Percentiles rank a stretch among this genome's conserved stretches.
Evolutionary conservation across 371 early-diverging fungal species (phyloP).

Genomic region (Sporodiniella umbellata): DNA sequence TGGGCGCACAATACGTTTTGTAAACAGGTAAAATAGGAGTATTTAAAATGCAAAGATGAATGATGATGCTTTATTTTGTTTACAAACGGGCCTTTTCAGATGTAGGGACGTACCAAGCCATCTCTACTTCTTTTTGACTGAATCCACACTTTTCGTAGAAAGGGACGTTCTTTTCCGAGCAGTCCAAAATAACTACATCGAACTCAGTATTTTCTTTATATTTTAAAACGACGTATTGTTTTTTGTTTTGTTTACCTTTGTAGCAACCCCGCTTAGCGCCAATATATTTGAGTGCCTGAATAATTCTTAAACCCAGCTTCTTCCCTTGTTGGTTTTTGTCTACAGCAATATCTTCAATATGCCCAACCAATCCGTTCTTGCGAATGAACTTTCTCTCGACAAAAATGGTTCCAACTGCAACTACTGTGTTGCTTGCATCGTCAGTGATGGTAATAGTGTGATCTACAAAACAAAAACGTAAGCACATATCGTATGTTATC

Average conservation of each 20-base stretch:
- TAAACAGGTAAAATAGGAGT: slow-evolving; percentile 19
- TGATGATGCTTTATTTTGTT: slow-evolving; percentile 4
- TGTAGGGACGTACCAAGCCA: slow-evolving; percentile 52
- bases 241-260: slow-evolving; percentile 29
- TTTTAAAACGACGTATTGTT: background rate
- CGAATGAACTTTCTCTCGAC: slow-evolving; percentile 97
- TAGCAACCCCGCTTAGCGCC: slow-evolving; percentile 68
- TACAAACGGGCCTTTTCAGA: slow-evolving; percentile 33
- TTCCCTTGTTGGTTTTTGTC: slow-evolving; percentile 90
- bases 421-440: slow-evolving; percentile 58
- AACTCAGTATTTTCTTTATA: too few species aligned
- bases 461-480: slow-evolving; percentile 28
- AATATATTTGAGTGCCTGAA: slow-evolving; percentile 71
- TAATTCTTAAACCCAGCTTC: slow-evolving; percentile 74
- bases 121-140: slow-evolving; percentile 44
- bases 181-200: slow-evolving; percentile 43
- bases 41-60: slow-evolving; percentile 1
- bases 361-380: slow-evolving; percentile 78
- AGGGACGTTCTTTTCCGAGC: slow-evolving; percentile 51
- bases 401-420: slow-evolving; percentile 93
- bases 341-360: slow-evolving; percentile 95
- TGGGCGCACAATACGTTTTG: too few species aligned
- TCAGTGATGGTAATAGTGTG: slow-evolving; percentile 85
- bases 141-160: slow-evolving; percentile 57
- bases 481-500: background rate